Evolutionary conservation across 225 moss, liverwort and hornwort genomes (phyloP), one percentile per base, ranked within the genome.

Genomic region (Marchantia polymorpha): DNA sequence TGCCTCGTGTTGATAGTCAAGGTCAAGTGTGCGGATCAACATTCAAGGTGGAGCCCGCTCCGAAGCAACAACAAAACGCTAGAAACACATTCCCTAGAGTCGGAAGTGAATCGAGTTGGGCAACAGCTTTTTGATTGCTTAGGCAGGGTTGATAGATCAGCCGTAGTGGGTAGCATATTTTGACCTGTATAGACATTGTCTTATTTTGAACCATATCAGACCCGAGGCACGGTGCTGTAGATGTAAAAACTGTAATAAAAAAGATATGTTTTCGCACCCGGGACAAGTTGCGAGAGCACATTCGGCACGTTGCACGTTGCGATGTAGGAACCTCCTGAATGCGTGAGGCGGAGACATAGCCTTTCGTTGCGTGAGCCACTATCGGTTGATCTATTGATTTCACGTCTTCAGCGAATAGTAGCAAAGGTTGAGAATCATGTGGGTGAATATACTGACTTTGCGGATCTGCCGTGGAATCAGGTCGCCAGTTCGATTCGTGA

Each of bases 21-120:
- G 96, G 96, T 15, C 89, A 97, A 87, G 89, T 97, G 82, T 94
- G 93, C 69, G 96, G 96, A 81, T 81, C 94, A 63, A 92, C 89
- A 58, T 97, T 97, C 65, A 92, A 92, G 90, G 96, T 93, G 79
- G 83, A 81, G 5, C 79, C 84, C 8, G 47, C 51, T 6, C 48
- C 80, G 78, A 77, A 77, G 78, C 76, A 82, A 12, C 76, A 82
- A 7, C 77, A 64, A 8, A 77, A 65, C 9, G 64, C 77, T 66
- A 77, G 64, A 52, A 66, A 64, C 11, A 19, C 78, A 20, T 81
- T 87, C 2, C 87, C 83, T 4, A 79, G 87, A 73, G 87, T 87
- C 22, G 83, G 81, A 75, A 87, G 87, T 54, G 87, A 83, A 3
- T 59, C 74, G 1, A 69, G 30, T 52, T 79, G 78, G 78, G 78